Evolutionary conservation across 2,329 filamentous ascomycete genomes (phyloP).

Genomic region (Fusarium nanum): DNA sequence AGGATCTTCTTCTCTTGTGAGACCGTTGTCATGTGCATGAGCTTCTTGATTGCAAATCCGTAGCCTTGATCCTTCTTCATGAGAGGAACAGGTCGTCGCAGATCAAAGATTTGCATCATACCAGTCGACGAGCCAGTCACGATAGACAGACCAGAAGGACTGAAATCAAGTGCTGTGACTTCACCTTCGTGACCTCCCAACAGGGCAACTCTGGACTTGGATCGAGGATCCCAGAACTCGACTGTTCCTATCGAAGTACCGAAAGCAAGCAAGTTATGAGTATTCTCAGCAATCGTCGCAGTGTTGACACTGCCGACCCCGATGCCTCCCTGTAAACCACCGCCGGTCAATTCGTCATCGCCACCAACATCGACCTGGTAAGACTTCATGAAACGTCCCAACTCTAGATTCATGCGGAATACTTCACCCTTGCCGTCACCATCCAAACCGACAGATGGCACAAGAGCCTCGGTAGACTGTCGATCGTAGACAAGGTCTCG

Average conservation of each 20-base stretch:
- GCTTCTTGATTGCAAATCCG: slow-evolving; percentile 88
- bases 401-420: slow-evolving; percentile 89
- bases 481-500: slow-evolving; percentile 88
- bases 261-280: slow-evolving; percentile 91
- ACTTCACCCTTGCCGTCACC: slow-evolving; percentile 89
- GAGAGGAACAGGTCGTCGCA: slow-evolving; percentile 86
- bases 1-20: slow-evolving; percentile 88
- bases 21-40: slow-evolving; percentile 77
- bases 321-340: slow-evolving; percentile 87
- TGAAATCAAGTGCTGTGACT: slow-evolving; percentile 89
- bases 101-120: slow-evolving; percentile 89
- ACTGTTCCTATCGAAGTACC: slow-evolving; percentile 95
- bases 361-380: slow-evolving; percentile 92
- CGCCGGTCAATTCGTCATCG: slow-evolving; percentile 78
- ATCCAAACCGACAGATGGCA: slow-evolving; percentile 90
- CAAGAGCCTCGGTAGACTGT: slow-evolving; percentile 82
- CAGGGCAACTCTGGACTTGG: slow-evolving; percentile 82
- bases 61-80: slow-evolving; percentile 96
- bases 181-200: slow-evolving; percentile 76
- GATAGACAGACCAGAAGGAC: slow-evolving; percentile 83
- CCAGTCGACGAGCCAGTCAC: slow-evolving; percentile 90
- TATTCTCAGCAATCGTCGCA: slow-evolving; percentile 85
- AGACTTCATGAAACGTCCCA: slow-evolving; percentile 92
- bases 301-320: slow-evolving; percentile 87
- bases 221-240: slow-evolving; percentile 94